phyloP scores from a whole-genome alignment of 768 basidiomycete genomes.

The Mrakia hoshinonis region DNA sequence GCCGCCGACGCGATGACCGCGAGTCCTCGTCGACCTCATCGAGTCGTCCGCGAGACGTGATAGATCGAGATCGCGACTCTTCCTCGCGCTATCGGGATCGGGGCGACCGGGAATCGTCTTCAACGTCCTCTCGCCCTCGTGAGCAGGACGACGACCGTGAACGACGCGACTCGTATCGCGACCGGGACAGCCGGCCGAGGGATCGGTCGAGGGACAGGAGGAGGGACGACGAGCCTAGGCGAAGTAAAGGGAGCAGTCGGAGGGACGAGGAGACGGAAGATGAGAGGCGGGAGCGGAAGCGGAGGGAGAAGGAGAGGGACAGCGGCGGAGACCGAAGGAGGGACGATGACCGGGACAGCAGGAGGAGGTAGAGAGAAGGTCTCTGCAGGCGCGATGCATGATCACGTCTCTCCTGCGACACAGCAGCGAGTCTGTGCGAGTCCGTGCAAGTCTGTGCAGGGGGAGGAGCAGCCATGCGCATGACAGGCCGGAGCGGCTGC shows the following conservation, averaged over 20 bases:
- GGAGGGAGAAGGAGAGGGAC: conserved; percentile 9
- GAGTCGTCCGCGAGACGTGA: too few relatives aligned
- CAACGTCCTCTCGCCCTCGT: too few relatives aligned
- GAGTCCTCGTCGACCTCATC: conserved; percentile 39
- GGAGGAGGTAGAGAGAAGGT: neutral
- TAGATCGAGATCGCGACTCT: conserved; percentile 32
- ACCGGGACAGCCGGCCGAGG: neutral
- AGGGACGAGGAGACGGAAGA: conserved; percentile 5
- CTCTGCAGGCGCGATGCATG: neutral
- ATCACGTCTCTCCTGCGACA: too few relatives aligned
- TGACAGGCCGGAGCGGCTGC: too few relatives aligned
- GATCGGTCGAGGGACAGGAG: conserved; percentile 14
- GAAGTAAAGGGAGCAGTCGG: neutral
- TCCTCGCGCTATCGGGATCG: too few relatives aligned
- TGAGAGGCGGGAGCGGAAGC: conserved; percentile 11
- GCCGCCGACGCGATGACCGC: conserved; percentile 37
- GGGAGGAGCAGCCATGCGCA: too few relatives aligned
- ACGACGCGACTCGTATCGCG: neutral
- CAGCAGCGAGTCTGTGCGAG: too few relatives aligned
- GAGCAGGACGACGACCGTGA: neutral
- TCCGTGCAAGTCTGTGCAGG: too few relatives aligned
- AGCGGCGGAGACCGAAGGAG: conserved; percentile 15
- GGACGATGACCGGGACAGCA: conserved; percentile 10
- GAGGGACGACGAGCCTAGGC: conserved; percentile 1
- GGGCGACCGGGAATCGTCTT: too few relatives aligned